Evolutionary conservation across 2,329 filamentous ascomycete species (phyloP).

Genomic region (Talaromyces funiculosus): DNA sequence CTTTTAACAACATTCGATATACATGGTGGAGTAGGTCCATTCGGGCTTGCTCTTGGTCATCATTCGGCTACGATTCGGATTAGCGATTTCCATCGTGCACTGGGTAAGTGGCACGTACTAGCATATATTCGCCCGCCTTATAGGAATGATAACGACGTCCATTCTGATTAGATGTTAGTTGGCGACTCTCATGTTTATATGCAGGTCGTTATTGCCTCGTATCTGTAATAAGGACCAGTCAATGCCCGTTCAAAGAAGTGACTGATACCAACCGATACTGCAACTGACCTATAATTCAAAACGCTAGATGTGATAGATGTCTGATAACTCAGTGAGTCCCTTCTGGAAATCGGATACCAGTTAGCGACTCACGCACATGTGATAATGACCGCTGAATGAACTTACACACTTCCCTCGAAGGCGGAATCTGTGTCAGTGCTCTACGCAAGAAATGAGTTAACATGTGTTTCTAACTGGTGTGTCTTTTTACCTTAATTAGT

Average conservation of each 20-base stretch:
- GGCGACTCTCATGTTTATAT: background rate
- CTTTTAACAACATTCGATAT: conserved; percentile 25
- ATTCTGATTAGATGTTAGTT: conserved; percentile 16
- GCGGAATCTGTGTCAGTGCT: background rate
- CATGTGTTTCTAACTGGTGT: background rate
- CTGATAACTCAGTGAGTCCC: conserved; percentile 11
- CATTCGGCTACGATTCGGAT: conserved; percentile 24
- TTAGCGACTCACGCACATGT: background rate
- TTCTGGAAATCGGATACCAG: background rate
- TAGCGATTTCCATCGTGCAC: background rate
- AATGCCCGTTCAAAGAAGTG: background rate
- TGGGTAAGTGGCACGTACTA: conserved; percentile 14
- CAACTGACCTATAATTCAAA: conserved; percentile 13
- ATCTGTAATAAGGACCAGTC: background rate
- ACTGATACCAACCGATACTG: background rate
- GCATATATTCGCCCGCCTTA: conserved; percentile 20
- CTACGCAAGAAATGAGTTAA: background rate
- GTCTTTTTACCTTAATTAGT: background rate
- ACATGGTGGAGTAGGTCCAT: conserved; percentile 33
- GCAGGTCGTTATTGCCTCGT: conserved; percentile 8
- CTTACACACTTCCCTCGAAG: conserved; percentile 2
- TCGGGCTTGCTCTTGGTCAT: conserved; percentile 31
- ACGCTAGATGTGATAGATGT: conserved; percentile 13
- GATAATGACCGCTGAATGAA: background rate
- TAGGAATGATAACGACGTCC: conserved; percentile 23